These are phyloP conservation scores for Volvariella surrecta DNA, from an alignment of 1,284 basidiomycete genomes.

Conservation along the genomic window DNA sequence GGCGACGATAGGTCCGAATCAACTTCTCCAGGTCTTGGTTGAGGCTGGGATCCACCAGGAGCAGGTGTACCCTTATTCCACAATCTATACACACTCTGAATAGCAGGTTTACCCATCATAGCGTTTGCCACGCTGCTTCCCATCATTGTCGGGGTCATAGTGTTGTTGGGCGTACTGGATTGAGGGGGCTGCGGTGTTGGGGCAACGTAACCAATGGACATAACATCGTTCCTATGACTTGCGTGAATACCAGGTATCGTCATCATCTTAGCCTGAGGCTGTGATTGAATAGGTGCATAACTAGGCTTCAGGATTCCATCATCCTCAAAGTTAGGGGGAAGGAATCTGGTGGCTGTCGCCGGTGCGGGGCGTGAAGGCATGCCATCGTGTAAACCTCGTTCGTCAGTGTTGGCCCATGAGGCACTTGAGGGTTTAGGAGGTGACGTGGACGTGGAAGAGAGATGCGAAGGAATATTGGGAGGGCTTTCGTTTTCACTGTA, in stretches of 20 bases:
- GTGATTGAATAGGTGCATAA: conserved; percentile 46
- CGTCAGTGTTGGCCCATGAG: conserved; percentile 15
- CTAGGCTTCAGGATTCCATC: conserved; percentile 12
- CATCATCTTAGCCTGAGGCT: conserved; percentile 70
- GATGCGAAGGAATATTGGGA: too few relatives aligned
- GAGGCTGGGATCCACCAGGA: conserved; percentile 17
- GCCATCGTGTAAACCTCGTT: conserved; percentile 12
- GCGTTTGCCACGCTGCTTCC: too few relatives aligned
- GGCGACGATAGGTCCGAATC: conserved; percentile 7
- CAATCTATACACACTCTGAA: conserved; percentile 60
- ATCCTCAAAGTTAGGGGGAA: conserved; percentile 6
- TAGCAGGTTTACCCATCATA: conserved; percentile 27
- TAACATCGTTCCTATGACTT: conserved; percentile 68
- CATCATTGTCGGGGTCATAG: too few relatives aligned
- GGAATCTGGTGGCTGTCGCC: too few relatives aligned
- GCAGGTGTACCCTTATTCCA: conserved; percentile 43
- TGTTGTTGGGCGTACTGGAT: conserved; percentile 27
- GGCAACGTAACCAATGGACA: conserved; percentile 69
- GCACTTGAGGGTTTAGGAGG: conserved; percentile 9
- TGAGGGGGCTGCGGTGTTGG: conserved; percentile 33
- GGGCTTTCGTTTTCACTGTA: too few relatives aligned
- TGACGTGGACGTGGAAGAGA: conserved; percentile 1
- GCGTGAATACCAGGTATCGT: conserved; percentile 75
- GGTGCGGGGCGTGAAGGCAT: too few relatives aligned
- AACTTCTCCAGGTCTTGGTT: background rate